A percentile compares a stretch with the other conserved stretches of the same genome.
These are phyloP conservation scores for Phytophthora sp. DNA, from an alignment of 352 stramenopile genomes.

Conservation along the genomic window DNA sequence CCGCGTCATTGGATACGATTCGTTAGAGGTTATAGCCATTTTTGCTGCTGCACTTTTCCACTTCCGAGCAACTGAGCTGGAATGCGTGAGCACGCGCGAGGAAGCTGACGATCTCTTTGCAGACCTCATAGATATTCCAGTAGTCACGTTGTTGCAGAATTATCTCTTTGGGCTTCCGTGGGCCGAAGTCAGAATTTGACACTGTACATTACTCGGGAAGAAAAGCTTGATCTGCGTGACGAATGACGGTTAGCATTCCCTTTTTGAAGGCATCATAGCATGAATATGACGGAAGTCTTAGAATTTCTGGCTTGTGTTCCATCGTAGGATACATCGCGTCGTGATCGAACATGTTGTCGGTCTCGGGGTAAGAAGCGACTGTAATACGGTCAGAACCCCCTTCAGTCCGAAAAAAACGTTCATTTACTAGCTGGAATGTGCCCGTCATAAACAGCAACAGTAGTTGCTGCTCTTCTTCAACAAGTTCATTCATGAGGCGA, in stretches of 20 bases:
- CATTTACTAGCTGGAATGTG: conserved; percentile 52
- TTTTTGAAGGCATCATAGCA: conserved; percentile 58
- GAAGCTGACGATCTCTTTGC: conserved; percentile 69
- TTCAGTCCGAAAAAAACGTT: conserved; percentile 46
- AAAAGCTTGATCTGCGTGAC: conserved; percentile 47
- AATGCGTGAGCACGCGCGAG: conserved; percentile 48
- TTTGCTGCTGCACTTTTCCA: conserved; percentile 76
- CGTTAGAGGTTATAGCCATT: conserved; percentile 70
- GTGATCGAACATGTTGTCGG: conserved; percentile 16
- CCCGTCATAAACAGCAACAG: conserved; percentile 60
- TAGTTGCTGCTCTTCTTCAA: conserved; percentile 65
- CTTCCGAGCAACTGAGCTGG: conserved; percentile 65
- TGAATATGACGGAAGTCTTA: conserved; percentile 62
- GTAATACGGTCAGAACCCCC: conserved; percentile 25
- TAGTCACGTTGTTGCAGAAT: conserved; percentile 71
- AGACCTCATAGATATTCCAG: conserved; percentile 74
- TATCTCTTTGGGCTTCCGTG: conserved; percentile 67
- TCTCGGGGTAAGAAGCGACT: conserved; percentile 22
- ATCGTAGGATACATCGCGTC: conserved; percentile 50
- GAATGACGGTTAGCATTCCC: conserved; percentile 50
- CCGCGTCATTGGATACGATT: conserved; percentile 74
- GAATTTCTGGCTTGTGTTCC: conserved; percentile 39
- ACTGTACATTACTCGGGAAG: conserved; percentile 32
- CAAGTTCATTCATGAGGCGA: conserved; percentile 58
- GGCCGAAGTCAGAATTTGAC: not conserved